Evolutionary conservation across 2,329 filamentous ascomycete species (phyloP), one percentile per base, ranked within the genome.

Genomic region (Microsporum canis): DNA sequence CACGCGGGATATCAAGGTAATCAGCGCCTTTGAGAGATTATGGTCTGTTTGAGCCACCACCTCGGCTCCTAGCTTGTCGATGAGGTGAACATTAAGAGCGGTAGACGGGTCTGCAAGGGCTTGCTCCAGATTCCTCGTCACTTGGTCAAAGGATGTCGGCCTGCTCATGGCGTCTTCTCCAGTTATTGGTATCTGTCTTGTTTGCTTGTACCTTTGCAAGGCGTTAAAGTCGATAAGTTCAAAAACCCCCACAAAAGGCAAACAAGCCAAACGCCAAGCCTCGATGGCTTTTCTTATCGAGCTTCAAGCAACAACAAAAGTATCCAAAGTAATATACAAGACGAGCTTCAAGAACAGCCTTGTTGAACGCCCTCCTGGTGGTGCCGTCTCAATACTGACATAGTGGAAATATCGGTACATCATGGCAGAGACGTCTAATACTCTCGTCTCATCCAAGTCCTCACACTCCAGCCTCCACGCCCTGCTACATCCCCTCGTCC

Each of bases 401-500:
- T 4, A n/a, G 33, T 2, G 53, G 23, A 23, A 47, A 12, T 27
- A n/a, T 17, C 23, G 10, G 14, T 6, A 39, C 36, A 43, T 6
- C 43, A 86, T 85, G 81, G 78, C 78, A 61, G 73, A 77, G 63
- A 65, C 72, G 8, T 43, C 66, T 17, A 86, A 85, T 67, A 77
- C 84, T 59, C 79, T 89, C 64, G 72, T 90, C 55, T 88, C 86
- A 4, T 80, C 79, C 62, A 87, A 85, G 74, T 81, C 84, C 3
- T 84, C 84, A 47, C 89, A 94, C 73, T 87, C 86, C 23, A 84
- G 85, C 58, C 84, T 95, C 51, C 87, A 90, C 65, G 84, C 91
- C 61, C 85, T 91, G 68, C 84, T 99, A 17, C 94, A 99, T 70
- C 94, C 94, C 31, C 86, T 99, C 57, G 91, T 96, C 59, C 87